phyloP scores from a whole-genome alignment of 148 eudicot genomes.

The Selenicereus undatus region DNA sequence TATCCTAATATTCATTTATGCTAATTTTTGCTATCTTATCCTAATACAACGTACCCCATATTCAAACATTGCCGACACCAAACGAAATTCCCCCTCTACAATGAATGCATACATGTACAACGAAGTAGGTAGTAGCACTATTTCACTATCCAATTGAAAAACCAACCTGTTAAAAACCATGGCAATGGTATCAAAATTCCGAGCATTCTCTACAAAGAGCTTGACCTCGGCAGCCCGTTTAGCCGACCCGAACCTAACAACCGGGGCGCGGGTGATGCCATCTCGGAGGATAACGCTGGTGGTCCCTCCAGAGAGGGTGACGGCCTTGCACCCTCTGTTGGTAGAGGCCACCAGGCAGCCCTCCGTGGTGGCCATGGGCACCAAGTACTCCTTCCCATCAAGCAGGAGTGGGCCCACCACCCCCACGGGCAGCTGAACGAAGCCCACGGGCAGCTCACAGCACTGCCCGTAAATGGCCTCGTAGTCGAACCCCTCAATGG shows the following conservation, averaged over 20 bases:
- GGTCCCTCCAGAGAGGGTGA: constrained; percentile 57
- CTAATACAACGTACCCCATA: too few species aligned
- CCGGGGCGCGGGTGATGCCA: constrained; percentile 72
- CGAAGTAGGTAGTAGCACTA: too few species aligned
- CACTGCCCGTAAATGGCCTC: constrained; percentile 58
- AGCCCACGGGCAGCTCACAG: constrained; percentile 65
- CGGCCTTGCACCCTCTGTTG: constrained; percentile 70
- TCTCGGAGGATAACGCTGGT: constrained; percentile 42
- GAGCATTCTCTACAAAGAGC: constrained; percentile 53
- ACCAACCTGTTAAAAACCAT: constrained; percentile 45
- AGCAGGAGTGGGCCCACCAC: constrained; percentile 58
- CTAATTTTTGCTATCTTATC: too few species aligned
- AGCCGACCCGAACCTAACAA: constrained; percentile 53
- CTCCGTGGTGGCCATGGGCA: constrained; percentile 80
- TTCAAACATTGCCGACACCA: too few species aligned
- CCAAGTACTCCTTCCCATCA: constrained; percentile 48
- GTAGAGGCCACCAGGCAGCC: constrained; percentile 72
- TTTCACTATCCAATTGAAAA: not conserved
- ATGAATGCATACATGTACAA: too few species aligned
- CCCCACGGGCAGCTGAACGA: constrained; percentile 65
- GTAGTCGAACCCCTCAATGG: constrained; percentile 51
- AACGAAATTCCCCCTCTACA: too few species aligned
- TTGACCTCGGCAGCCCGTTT: constrained; percentile 55
- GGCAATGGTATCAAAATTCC: constrained; percentile 43
- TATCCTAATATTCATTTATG: too few species aligned